Percentiles rank a stretch among this genome's conserved stretches.
Conservation (phyloP, 768 basidiomycete genomes). For the Suillus clintonianus region DNA sequence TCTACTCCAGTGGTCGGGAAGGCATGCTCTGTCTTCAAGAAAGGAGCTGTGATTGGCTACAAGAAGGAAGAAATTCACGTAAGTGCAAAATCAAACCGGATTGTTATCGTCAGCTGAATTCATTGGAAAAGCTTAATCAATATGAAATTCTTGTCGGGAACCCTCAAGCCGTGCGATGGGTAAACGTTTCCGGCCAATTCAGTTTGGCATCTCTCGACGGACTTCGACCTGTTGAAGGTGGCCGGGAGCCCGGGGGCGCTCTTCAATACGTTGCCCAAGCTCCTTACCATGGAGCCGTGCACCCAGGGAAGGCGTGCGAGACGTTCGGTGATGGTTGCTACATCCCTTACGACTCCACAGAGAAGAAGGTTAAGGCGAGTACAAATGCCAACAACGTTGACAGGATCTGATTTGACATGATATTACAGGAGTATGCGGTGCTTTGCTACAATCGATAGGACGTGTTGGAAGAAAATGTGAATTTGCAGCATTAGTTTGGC, state of each 20-base stretch:
- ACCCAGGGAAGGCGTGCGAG: constrained; percentile 67
- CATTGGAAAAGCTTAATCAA: constrained; percentile 47
- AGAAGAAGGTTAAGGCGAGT: constrained; percentile 53
- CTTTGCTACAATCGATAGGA: constrained; percentile 36
- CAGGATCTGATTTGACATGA: not conserved
- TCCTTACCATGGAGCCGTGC: constrained; percentile 47
- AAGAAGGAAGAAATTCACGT: constrained; percentile 61
- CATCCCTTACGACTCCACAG: constrained; percentile 53
- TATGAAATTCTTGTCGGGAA: constrained; percentile 80
- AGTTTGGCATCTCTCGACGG: constrained; percentile 43
- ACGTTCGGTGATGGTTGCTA: constrained; percentile 54
- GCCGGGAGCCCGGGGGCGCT: constrained; percentile 61
- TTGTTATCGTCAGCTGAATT: not conserved
- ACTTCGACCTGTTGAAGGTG: constrained; percentile 64
- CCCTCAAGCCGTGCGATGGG: constrained; percentile 58
- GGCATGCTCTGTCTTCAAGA: constrained; percentile 55
- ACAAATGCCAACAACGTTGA: not conserved
- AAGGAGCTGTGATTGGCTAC: constrained; percentile 68
- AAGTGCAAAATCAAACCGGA: constrained; percentile 13
- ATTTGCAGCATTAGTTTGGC: not conserved
- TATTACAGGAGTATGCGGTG: constrained; percentile 40
- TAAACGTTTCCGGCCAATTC: constrained; percentile 46
- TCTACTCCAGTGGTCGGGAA: constrained; percentile 60
- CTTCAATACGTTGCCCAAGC: constrained; percentile 65
- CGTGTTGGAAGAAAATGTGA: not conserved